A percentile compares a stretch with the other conserved stretches of the same genome.
phyloP scores from a whole-genome alignment of 352 stramenopile genomes.

The Globisporangium cylindrosporum region DNA sequence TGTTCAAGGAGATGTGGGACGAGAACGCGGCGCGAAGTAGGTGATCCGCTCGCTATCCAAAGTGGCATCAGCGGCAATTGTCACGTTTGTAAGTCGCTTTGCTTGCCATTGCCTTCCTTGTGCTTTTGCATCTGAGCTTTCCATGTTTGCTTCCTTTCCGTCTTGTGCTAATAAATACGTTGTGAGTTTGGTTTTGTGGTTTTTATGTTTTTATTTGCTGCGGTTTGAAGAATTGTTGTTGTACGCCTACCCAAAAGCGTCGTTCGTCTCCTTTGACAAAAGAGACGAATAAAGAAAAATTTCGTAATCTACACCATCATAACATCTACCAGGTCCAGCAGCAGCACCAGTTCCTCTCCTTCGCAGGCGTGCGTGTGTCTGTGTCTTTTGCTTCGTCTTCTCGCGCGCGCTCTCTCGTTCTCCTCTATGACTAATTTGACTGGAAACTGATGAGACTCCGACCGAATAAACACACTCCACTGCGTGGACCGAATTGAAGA shows the following conservation, averaged over 20 bases:
- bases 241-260: background rate
- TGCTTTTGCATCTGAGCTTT: too few relatives aligned
- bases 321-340: background rate
- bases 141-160: too few relatives aligned
- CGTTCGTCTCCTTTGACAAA: background rate
- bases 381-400: background rate
- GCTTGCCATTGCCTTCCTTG: background rate
- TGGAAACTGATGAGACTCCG: background rate
- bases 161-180: background rate
- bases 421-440: conserved; percentile 5
- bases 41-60: background rate
- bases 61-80: background rate
- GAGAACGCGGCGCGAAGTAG: background rate
- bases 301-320: conserved; percentile 1
- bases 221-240: background rate
- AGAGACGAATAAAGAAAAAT: background rate
- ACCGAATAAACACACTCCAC: background rate
- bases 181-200: background rate
- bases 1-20: background rate
- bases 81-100: background rate
- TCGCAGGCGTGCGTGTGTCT: background rate
- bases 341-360: background rate
- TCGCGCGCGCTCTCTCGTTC: background rate
- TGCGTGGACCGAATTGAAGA: background rate
- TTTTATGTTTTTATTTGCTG: background rate